phyloP scores from a whole-genome alignment of 2,329 filamentous ascomycete genomes.

The Aspergillus ochraceoroseus region DNA sequence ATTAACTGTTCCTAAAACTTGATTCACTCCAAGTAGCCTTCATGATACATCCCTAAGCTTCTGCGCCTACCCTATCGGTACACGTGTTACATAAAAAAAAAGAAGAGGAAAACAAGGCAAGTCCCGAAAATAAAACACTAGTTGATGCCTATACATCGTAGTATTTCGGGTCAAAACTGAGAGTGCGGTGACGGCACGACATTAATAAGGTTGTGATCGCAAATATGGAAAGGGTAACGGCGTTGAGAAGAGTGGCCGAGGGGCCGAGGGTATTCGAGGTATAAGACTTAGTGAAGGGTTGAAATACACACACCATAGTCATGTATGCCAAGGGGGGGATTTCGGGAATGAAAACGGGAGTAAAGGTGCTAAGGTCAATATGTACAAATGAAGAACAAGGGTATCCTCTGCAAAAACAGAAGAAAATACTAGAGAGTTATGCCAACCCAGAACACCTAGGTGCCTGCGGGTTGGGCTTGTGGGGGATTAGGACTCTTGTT shows the following conservation, averaged over 20 bases:
- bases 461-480: slow-evolving; percentile 40
- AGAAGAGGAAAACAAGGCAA: slow-evolving; percentile 6
- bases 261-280: too few relatives aligned
- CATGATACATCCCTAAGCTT: slow-evolving; percentile 15
- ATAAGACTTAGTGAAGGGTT: too few relatives aligned
- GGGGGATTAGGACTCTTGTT: slow-evolving; percentile 43
- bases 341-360: slow-evolving; percentile 14
- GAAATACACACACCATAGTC: slow-evolving; percentile 6
- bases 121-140: slow-evolving; percentile 9
- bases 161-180: slow-evolving; percentile 8
- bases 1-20: slow-evolving; percentile 27
- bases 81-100: slow-evolving; percentile 21
- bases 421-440: not conserved
- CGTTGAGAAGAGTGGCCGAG: not conserved
- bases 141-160: slow-evolving; percentile 3
- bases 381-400: slow-evolving; percentile 31
- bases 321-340: slow-evolving; percentile 7
- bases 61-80: slow-evolving; percentile 23
- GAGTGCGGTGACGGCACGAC: not conserved
- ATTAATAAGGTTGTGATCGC: not conserved
- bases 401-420: not conserved
- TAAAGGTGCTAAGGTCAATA: slow-evolving; percentile 26
- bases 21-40: slow-evolving; percentile 18
- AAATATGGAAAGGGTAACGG: too few relatives aligned
- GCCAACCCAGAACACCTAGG: slow-evolving; percentile 18